Conservation (phyloP, 1,139 yeast species). For the Ogataea hybrid region DNA sequence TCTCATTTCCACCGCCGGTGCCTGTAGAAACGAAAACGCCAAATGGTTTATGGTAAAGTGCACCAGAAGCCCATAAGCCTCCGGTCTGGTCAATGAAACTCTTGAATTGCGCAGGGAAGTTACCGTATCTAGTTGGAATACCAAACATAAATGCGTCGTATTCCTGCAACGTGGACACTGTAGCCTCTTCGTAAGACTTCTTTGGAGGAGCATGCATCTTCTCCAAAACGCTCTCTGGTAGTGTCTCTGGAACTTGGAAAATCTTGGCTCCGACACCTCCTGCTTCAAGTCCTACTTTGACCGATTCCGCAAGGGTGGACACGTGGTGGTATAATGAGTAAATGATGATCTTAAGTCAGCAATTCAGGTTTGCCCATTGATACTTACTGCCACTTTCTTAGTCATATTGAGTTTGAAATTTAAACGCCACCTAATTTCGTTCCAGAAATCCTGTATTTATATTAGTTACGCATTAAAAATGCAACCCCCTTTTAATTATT, state of each 20-base stretch:
- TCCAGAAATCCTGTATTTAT: neutral
- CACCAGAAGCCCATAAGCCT: no score
- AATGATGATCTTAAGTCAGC: constrained; percentile 48
- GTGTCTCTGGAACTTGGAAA: constrained; percentile 78
- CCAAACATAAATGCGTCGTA: no score
- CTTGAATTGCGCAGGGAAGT: no score
- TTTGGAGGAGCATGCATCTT: no score
- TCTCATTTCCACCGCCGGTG: no score
- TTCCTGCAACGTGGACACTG: no score
- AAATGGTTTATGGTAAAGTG: no score
- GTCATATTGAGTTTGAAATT: constrained; percentile 8
- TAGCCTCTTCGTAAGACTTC: no score
- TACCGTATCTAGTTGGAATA: no score
- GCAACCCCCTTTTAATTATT: neutral
- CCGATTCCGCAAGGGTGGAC: constrained; percentile 62
- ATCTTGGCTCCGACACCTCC: constrained; percentile 72
- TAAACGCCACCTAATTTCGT: neutral
- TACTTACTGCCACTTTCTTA: constrained; percentile 22
- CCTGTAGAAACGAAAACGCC: no score
- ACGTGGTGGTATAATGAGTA: constrained; percentile 82
- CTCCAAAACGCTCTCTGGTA: constrained; percentile 57
- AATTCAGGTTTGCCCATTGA: no score
- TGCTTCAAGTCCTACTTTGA: constrained; percentile 63
- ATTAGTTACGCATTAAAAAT: neutral
- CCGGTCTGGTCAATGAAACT: no score